Evolutionary conservation across 805 yeast species (phyloP).

Genomic region (Metschnikowia borealis): DNA sequence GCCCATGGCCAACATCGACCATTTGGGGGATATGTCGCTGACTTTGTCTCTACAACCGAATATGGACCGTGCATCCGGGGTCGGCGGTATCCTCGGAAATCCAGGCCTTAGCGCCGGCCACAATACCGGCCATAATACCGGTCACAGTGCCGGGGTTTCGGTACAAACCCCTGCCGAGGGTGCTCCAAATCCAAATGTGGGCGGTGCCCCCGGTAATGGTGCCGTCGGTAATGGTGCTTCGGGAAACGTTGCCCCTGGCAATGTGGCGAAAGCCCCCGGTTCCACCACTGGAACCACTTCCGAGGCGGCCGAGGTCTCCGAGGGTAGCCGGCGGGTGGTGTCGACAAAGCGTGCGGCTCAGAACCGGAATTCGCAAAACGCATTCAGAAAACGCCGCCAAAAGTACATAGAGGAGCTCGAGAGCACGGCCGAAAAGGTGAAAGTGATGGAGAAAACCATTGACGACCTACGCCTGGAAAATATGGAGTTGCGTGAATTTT

Average conservation of each 20-base stretch:
- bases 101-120: not conserved
- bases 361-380: constrained; percentile 87
- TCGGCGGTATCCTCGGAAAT: not conserved
- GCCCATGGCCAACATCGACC: not conserved
- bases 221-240: not conserved
- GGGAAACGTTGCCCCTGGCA: not conserved
- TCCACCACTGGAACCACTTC: too few relatives aligned
- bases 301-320: not conserved
- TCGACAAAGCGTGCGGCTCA: constrained; percentile 85
- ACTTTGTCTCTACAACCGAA: not conserved
- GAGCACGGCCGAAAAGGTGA: constrained; percentile 58
- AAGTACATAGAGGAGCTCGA: constrained; percentile 78
- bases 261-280: not conserved
- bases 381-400: constrained; percentile 83
- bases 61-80: not conserved
- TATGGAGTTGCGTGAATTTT: constrained; percentile 66
- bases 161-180: too few relatives aligned
- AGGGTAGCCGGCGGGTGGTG: constrained; percentile 20
- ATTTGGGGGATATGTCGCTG: not conserved
- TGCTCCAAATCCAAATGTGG: not conserved
- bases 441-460: constrained; percentile 58
- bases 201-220: not conserved
- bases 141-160: not conserved
- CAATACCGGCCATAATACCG: not conserved
- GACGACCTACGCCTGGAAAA: constrained; percentile 69